These are phyloP conservation scores for Cardamine occulta DNA, from an alignment of 345 rosid species.

Conservation along the genomic window DNA sequence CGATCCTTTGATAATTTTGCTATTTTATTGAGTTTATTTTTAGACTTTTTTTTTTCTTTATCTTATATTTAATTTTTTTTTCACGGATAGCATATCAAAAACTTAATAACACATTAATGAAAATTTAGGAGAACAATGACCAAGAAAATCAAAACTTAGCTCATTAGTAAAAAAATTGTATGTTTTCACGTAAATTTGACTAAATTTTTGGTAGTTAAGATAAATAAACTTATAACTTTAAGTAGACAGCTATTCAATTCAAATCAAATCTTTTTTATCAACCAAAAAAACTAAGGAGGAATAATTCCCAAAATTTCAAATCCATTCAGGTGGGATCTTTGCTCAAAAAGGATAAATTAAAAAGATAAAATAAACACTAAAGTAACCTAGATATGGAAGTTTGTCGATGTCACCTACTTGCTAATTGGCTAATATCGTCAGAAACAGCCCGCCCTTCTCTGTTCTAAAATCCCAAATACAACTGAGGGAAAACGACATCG, in stretches of 20 bases:
- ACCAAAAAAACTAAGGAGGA: neutral
- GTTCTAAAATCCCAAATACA: neutral
- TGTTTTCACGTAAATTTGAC: too few species aligned
- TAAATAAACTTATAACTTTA: too few species aligned
- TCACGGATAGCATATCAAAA: neutral
- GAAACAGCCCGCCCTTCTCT: neutral
- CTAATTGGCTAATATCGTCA: neutral
- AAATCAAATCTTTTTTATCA: neutral
- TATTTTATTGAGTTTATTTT: too few species aligned
- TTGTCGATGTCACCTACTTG: slow-evolving; percentile 10
- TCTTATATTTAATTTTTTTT: neutral
- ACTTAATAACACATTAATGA: neutral
- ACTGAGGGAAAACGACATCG: slow-evolving; percentile 16
- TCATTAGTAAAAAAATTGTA: neutral
- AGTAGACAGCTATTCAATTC: too few species aligned
- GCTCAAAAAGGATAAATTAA: neutral
- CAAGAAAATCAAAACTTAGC: neutral
- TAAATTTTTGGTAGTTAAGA: too few species aligned
- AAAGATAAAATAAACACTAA: neutral
- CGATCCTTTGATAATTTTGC: neutral
- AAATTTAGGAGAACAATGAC: neutral
- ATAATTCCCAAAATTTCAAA: slow-evolving; percentile 3
- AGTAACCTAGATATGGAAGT: neutral
- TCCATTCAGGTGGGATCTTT: slow-evolving; percentile 25
- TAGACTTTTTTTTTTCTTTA: too few species aligned